Base-by-base conservation (phyloP, 2,329 filamentous ascomycete species). In the Talaromyces sp. region DNA sequence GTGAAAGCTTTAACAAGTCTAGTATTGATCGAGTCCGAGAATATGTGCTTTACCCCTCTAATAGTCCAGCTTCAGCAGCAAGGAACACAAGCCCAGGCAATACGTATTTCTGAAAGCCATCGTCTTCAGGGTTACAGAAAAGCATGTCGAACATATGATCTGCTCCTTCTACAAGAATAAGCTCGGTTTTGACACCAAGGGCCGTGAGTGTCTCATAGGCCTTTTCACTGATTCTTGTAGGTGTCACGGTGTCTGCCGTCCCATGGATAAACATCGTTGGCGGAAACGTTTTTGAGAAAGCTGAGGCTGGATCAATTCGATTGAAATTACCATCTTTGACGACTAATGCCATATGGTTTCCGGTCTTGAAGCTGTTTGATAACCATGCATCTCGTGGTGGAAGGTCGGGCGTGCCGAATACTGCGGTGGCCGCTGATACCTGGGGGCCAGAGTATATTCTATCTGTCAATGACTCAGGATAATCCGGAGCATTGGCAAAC, bases 231-330 rank as follows among this genome's bases (percentile, higher is more conserved):
- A 53, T 53, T n/a, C 50, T 53, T n/a, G 8, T 11, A 14, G 24
- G 24, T 19, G 55, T 57, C 27, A 57, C 19, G 4, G 55, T 57
- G 27, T 57, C 55, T 14, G 11, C 35, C 7, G 32, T 57, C 8
- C 55, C 55, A 29, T 57, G 55, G 14, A 57, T 57, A 27, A 57
- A 57, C 21, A 57, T 57, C 7, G 55, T 49, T 1, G 55, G 55
- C 11, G 24, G 41, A 31, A 46, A 57, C 4, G 2, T 46, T n/a
- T 10, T n/a, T 38, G 55, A 57, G 38, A 57, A 50, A 4, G n/a
- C 38, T 10, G 14, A 26, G 7, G 19, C 24, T 5, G 35, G 19
- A 5, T 57, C 55, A 31, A 57, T 31, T 21, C 55, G 55, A 49
- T 57, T 38, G 29, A 46, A 46, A 31, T 57, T 21, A 11, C 32